Evolutionary conservation across 75 land plant genomes (phyloP).

Genomic region (Pinus tabuliformis): DNA sequence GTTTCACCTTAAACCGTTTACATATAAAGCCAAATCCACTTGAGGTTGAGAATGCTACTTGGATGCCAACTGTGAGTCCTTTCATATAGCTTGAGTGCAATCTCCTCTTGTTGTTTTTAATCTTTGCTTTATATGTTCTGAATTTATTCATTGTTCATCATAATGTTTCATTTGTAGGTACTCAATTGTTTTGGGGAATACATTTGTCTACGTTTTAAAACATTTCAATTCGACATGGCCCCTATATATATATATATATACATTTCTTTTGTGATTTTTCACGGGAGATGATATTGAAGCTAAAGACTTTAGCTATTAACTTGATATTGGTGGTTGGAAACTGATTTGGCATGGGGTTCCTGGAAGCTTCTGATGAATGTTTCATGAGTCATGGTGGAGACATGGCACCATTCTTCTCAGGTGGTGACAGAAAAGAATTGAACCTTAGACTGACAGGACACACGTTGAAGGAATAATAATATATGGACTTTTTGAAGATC

Average conservation of each 20-base stretch:
- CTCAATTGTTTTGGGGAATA: slow-evolving; percentile 52
- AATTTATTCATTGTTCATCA: not conserved
- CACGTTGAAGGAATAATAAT: not conserved
- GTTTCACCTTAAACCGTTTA: slow-evolving; percentile 29
- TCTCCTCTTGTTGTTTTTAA: not conserved
- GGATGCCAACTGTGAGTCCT: slow-evolving; percentile 36
- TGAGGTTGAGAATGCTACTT: slow-evolving; percentile 48
- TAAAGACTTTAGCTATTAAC: not conserved
- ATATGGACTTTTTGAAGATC: not conserved
- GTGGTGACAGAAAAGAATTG: not conserved
- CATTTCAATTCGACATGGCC: slow-evolving; percentile 44
- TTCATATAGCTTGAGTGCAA: not conserved
- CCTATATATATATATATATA: slow-evolving; percentile 32
- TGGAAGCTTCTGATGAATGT: not conserved
- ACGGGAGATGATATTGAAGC: not conserved
- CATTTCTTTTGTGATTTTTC: slow-evolving; percentile 25
- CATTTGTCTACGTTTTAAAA: slow-evolving; percentile 52
- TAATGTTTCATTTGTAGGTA: slow-evolving; percentile 18
- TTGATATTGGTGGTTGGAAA: not conserved
- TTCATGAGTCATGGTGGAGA: not conserved
- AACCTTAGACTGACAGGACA: not conserved
- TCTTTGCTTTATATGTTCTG: not conserved
- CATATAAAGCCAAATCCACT: slow-evolving; percentile 37
- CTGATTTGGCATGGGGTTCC: not conserved
- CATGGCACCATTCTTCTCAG: not conserved